Evolutionary conservation across 2,329 filamentous ascomycete genomes (phyloP), one percentile per base, ranked within the genome.

Genomic region (Lecanosticta acicola): DNA sequence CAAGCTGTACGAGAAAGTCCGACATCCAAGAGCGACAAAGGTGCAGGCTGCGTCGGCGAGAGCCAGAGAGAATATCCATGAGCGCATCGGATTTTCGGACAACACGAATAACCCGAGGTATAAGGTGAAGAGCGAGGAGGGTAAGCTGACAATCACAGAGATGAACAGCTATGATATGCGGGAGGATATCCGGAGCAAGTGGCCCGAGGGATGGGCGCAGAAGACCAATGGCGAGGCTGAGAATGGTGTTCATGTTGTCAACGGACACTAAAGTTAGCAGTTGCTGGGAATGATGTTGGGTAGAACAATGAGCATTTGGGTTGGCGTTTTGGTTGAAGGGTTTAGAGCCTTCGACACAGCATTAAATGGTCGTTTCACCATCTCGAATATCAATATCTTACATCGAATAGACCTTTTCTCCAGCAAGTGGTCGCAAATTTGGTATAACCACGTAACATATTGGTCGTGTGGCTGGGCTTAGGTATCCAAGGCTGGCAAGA

Each of bases 81-180:
- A 69, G 56, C 48, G 60, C 1, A 62, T 62, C 13, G 79, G 80
- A 0, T 84, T 84, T 64, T 83, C 79, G 0, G 72, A 71, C 32
- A 84, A 84, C 58, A 82, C 73, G 20, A 55, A 72, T 32, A 74
- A 67, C 11, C 62, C 72, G 0, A 74, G 71, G 0, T 84, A 84
- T 64, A 79, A 78, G 57, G 81, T 84, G 0, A 74, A 78, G 51
- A 75, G 83, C 41, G 73, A 80, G 55, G 75, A 70, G 53, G 72
- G 77, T 38, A 81, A 81, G 51, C 59, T 85, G 24, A 84, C 81
- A 0, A 83, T 85, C 40, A 79, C 83, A 51, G 81, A 85, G 61
- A 84, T 85, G 80, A 84, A 85, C 49, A 69, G 71, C 70, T 79
- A 67, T 68, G 75, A 56, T 33, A 56, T 56, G 54, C 34, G 51